A percentile compares a stretch with the other conserved stretches of the same genome.
Conservation (phyloP, 78 protist species). For the Protostelium mycophagum region DNA sequence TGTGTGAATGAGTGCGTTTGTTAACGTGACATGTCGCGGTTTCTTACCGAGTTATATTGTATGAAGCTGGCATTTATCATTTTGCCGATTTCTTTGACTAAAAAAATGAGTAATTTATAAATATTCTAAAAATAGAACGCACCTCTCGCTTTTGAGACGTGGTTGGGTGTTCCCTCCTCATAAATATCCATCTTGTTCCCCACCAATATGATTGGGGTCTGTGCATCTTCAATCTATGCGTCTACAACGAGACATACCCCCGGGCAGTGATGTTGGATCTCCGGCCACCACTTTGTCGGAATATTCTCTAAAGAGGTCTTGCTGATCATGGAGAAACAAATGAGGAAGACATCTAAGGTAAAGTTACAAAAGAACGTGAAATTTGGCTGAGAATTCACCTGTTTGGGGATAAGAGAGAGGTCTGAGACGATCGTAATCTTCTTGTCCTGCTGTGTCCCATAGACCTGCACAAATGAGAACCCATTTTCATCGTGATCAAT, state of each 20-base stretch:
- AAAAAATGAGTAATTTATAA: conserved; percentile 22
- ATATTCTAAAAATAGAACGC: conserved; percentile 29
- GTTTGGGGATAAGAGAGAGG: conserved; percentile 66
- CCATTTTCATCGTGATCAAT: no score
- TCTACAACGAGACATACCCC: background rate
- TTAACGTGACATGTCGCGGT: no score
- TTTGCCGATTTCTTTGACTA: conserved; percentile 22
- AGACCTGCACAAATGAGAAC: background rate
- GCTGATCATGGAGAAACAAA: conserved; percentile 37
- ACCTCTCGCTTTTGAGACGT: conserved; percentile 32
- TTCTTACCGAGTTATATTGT: no score
- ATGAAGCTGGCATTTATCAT: no score
- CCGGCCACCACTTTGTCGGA: conserved; percentile 40
- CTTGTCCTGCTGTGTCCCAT: conserved; percentile 67
- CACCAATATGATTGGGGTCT: conserved; percentile 41
- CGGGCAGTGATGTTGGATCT: conserved; percentile 51
- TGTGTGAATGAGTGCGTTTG: no score
- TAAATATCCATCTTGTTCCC: conserved; percentile 56
- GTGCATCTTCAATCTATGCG: background rate
- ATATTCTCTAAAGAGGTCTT: conserved; percentile 43
- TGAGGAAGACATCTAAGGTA: conserved; percentile 36
- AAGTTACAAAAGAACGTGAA: background rate
- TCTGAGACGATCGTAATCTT: conserved; percentile 62
- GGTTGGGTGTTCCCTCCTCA: conserved; percentile 12
- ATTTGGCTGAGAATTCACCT: background rate